Evolutionary conservation across 352 stramenopile species (phyloP).

Genomic region (Phytopythium montanum): DNA sequence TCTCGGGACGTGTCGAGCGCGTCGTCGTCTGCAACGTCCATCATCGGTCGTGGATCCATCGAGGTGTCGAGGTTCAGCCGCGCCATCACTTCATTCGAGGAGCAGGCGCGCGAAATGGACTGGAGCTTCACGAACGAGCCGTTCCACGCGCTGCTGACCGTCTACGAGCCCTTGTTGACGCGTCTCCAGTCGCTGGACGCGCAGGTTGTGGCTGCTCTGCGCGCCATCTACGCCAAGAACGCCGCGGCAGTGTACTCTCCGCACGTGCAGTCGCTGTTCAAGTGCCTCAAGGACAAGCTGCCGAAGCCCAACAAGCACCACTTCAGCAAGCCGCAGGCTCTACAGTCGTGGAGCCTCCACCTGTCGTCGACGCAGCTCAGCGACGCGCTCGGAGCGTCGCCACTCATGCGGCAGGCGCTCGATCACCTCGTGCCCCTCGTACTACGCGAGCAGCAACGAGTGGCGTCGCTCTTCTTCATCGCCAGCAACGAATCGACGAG

Average conservation of each 20-base stretch:
- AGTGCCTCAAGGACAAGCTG: conserved; percentile 56
- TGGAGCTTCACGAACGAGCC: conserved; percentile 63
- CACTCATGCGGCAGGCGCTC: conserved; percentile 65
- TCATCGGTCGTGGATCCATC: conserved; percentile 6
- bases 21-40: conserved; percentile 16
- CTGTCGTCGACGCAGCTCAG: conserved; percentile 53
- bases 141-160: conserved; percentile 38
- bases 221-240: conserved; percentile 53
- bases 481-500: conserved; percentile 5
- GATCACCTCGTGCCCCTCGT: conserved; percentile 64
- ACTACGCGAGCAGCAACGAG: conserved; percentile 39
- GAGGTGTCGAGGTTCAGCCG: conserved; percentile 28
- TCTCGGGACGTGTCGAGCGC: conserved; percentile 22
- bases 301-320: conserved; percentile 41
- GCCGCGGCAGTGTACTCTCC: conserved; percentile 42
- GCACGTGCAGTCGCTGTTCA: conserved; percentile 58
- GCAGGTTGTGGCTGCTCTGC: conserved; percentile 26
- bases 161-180: conserved; percentile 45
- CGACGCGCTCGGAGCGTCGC: conserved; percentile 45
- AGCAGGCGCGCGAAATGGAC: conserved; percentile 43
- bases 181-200: conserved; percentile 39
- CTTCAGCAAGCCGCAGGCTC: conserved; percentile 51
- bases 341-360: conserved; percentile 63
- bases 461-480: conserved; percentile 45
- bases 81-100: conserved; percentile 36